Evolutionary conservation across 805 yeast species (phyloP), one percentile per base, ranked within the genome.

Genomic region (Tetrapisispora fleetii): DNA sequence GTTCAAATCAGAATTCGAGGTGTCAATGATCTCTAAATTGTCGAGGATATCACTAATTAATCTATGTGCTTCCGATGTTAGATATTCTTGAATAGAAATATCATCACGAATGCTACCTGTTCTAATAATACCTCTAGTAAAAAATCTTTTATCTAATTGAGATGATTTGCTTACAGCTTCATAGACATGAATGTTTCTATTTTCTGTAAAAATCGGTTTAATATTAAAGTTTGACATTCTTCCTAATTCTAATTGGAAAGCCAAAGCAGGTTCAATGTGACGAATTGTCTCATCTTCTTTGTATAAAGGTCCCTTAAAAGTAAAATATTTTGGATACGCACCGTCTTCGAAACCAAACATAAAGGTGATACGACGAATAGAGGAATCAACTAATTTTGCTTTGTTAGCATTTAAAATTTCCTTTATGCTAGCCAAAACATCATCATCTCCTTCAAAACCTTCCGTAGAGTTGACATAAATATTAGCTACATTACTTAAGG

Each of bases 191-290:
- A 93, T 86, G 74, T 91, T 90, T 73, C 98, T 83, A 76, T 93
- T 93, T 68, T 90, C 97, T 50, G 96, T 86, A 73, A 86, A 85
- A 48, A 91, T 86, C 46, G 96, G 98, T 67, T 84, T 88, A 70
- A 91, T 87, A 72, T 87, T 82, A 73, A 93, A 93, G 74, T 93
- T 95, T 41, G 95, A 87, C 70, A 93, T 76, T 72, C 98, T 82
- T 60, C 87, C 91, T 54, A 93, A 77, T 71, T 93, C 99, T 57
- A 93, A 78, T 74, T 93, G 99, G 85, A 81, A 93, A 46, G 99
- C 98, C 60, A 91, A 76, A 39, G 98, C 96, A 22, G 99, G 99
- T 69, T 93, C 98, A 58, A 93, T 89, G 67, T 93, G 97, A 74
- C 99, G 89, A 66, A 93, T 85, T 19, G 90, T 90, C 69, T 83